Evolutionary conservation across 2,329 filamentous ascomycete species (phyloP).

Genomic region (Colletotrichum lini): DNA sequence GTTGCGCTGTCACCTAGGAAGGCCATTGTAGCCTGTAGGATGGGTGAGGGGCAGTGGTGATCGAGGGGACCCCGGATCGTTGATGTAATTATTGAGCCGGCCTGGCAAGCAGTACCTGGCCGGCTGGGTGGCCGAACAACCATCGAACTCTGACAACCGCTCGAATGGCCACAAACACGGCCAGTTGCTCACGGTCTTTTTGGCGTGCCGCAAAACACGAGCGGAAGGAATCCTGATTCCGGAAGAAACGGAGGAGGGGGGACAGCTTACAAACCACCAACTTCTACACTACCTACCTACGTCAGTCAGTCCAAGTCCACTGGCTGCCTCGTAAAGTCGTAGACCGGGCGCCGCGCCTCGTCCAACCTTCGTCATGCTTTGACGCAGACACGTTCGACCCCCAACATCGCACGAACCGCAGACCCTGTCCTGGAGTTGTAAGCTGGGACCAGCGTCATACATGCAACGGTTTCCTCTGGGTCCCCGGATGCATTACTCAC

Average conservation of each 20-base stretch:
- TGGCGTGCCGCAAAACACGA: slow-evolving; percentile 9
- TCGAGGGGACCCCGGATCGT: slow-evolving; percentile 41
- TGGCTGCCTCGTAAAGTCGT: neutral
- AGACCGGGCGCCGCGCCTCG: slow-evolving; percentile 13
- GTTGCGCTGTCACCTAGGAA: slow-evolving; percentile 13
- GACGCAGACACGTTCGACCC: slow-evolving; percentile 16
- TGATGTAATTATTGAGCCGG: slow-evolving; percentile 40
- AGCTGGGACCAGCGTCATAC: slow-evolving; percentile 41
- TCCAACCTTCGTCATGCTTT: slow-evolving; percentile 9
- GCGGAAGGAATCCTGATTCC: slow-evolving; percentile 20
- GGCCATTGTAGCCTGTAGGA: slow-evolving; percentile 12
- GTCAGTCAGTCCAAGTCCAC: slow-evolving; percentile 39
- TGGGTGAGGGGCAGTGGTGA: slow-evolving; percentile 32
- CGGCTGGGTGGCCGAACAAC: slow-evolving; percentile 33
- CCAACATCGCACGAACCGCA: slow-evolving; percentile 27
- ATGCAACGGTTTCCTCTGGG: slow-evolving; percentile 26
- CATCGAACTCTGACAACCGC: slow-evolving; percentile 4
- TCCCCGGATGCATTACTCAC: slow-evolving; percentile 5
- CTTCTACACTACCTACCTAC: slow-evolving; percentile 21
- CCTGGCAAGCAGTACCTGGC: slow-evolving; percentile 32
- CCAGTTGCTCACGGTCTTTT: slow-evolving; percentile 10
- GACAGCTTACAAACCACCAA: neutral
- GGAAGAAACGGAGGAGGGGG: slow-evolving; percentile 10
- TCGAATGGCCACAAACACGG: slow-evolving; percentile 2
- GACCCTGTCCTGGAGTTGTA: slow-evolving; percentile 2